Percentiles rank a stretch among this genome's conserved stretches.
Conservation (phyloP, 1,284 basidiomycete species). For the Melampsora americana region DNA sequence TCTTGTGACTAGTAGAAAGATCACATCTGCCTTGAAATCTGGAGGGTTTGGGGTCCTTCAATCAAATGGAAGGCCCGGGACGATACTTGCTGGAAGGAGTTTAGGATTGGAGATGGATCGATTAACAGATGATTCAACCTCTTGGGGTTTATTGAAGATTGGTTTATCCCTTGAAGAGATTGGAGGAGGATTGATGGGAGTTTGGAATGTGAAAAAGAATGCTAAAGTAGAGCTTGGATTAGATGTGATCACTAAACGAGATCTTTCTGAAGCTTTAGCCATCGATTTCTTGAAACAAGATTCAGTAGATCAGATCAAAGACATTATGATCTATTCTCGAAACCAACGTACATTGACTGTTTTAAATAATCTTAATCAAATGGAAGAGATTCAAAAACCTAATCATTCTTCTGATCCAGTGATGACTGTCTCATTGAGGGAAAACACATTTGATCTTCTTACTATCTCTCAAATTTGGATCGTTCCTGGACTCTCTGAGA, state of each 20-base stretch:
- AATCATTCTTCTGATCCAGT: not conserved
- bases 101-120: not conserved
- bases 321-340: not conserved
- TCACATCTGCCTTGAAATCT: conserved; percentile 10
- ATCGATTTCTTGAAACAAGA: not conserved
- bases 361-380: not conserved
- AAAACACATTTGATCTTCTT: not conserved
- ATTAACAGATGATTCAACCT: not conserved
- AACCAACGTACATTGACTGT: not conserved
- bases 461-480: not conserved
- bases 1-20: not conserved
- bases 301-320: not conserved
- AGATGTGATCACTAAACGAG: conserved; percentile 14
- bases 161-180: not conserved
- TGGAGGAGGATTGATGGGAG: conserved; percentile 19
- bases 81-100: conserved; percentile 11
- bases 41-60: conserved; percentile 10
- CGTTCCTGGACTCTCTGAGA: not conserved
- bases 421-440: not conserved
- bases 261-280: conserved; percentile 11
- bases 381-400: not conserved
- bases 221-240: not conserved
- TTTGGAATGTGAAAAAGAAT: conserved; percentile 30
- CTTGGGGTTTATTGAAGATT: conserved; percentile 30
- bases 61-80: not conserved